Evolutionary conservation across 2,329 filamentous ascomycete species (phyloP).

Genomic region (Alternaria conjuncta): DNA sequence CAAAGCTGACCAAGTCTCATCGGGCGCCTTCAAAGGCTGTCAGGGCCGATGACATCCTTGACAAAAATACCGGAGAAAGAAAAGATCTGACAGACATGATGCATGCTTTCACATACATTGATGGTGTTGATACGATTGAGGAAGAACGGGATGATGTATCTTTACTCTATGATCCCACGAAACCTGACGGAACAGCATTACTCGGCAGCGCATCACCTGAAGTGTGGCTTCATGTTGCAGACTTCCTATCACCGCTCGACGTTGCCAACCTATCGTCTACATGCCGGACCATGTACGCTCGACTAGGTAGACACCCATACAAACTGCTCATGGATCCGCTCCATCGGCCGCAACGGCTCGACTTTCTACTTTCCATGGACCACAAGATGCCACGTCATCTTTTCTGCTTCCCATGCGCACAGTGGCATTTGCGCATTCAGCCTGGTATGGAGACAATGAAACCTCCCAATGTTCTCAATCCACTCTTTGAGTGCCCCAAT

Average conservation of each 20-base stretch:
- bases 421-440: conserved; percentile 62
- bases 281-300: conserved; percentile 35
- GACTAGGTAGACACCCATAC: conserved; percentile 31
- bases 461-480: conserved; percentile 61
- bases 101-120: conserved; percentile 39
- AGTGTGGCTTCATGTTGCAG: conserved; percentile 33
- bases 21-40: conserved; percentile 18
- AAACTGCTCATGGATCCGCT: conserved; percentile 43
- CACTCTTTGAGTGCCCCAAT: conserved; percentile 63
- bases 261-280: conserved; percentile 38
- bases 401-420: conserved; percentile 64
- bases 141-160: conserved; percentile 21
- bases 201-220: conserved; percentile 31
- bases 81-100: conserved; percentile 44
- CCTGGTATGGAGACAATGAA: conserved; percentile 62
- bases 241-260: conserved; percentile 36
- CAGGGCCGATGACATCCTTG: conserved; percentile 30
- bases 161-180: conserved; percentile 29
- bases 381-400: conserved; percentile 61
- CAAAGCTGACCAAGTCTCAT: conserved; percentile 32
- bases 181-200: conserved; percentile 32
- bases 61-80: conserved; percentile 41
- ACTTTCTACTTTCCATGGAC: conserved; percentile 62
- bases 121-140: conserved; percentile 28
- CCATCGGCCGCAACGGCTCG: conserved; percentile 55